Base-by-base conservation (phyloP, 192 early-diverging fungal genomes). In the Thamnidium elegans region DNA sequence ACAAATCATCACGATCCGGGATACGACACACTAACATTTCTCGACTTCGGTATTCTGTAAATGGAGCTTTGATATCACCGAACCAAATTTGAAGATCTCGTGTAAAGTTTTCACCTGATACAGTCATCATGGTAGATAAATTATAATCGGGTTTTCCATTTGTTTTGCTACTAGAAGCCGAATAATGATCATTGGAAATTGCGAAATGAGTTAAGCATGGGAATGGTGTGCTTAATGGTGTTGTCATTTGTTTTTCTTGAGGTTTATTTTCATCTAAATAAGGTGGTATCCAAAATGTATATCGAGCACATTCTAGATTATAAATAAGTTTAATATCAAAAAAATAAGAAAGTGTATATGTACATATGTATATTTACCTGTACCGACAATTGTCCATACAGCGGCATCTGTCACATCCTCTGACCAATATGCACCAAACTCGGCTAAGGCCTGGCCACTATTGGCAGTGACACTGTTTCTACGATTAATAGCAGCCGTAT, bases 361-460 rank as follows among this genome's bases (percentile, higher is more conserved):
- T 8, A 11, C 15, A 7, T 36, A 17, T 32, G n/a, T 34, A 9
- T 19, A 61, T 73, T 50, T 65, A 84, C 58, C 67, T 3, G 89
- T 90, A 32, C 92, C 90, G 13, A 95, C 91, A 67, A 95, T 89
- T 15, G 94, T 95, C 94, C 94, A 95, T 45, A 95, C 86, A 1
- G 92, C 89, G 7, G 80, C 78, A 79, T 95, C 92, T 2, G 85
- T 86, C 10, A 92, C 87, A 72, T 90, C 89, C 64, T 92, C 90
- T 7, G 81, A 81, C 85, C 86, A 87, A 51, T 82, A 72, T 81
- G 86, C 62, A 15, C 65, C 65, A 39, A 69, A 36, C 17, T 32
- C 13, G 13, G 66, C 31, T 13, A 62, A 39, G 19, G 58, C 58
- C 23, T 48, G 34, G n/a, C 34, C 55, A 56, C 34, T 56, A 36